phyloP scores from a whole-genome alignment of 2,329 filamentous ascomycete species.

The Diaporthe eres region DNA sequence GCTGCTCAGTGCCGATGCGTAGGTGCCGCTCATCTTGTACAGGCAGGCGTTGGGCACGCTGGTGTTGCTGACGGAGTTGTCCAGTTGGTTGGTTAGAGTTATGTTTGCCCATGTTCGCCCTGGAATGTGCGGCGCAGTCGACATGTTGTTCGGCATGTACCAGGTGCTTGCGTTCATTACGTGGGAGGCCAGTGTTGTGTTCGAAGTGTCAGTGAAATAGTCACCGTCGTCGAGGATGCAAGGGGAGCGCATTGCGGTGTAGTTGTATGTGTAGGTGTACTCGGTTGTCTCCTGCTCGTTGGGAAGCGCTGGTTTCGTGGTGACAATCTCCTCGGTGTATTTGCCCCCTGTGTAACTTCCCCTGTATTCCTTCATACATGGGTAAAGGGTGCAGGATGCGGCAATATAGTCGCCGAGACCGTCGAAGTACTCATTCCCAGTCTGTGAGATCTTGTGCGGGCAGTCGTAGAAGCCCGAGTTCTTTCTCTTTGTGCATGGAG shows the following conservation, averaged over 20 bases:
- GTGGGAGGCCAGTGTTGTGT: not conserved
- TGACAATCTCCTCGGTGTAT: conserved; percentile 38
- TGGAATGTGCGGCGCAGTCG: conserved; percentile 30
- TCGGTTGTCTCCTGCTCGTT: conserved; percentile 26
- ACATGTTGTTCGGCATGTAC: conserved; percentile 39
- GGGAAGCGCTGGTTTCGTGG: conserved; percentile 3
- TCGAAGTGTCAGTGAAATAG: conserved; percentile 8
- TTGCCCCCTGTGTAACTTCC: conserved; percentile 18
- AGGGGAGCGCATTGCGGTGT: conserved; percentile 37
- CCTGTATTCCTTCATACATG: conserved; percentile 43
- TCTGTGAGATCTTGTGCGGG: conserved; percentile 39
- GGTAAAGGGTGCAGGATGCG: conserved; percentile 41
- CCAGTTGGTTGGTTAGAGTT: conserved; percentile 2
- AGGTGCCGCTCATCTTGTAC: conserved; percentile 44
- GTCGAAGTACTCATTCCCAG: conserved; percentile 7
- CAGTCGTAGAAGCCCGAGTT: conserved; percentile 38
- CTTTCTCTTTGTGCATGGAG: conserved; percentile 41
- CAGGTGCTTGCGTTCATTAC: conserved; percentile 36
- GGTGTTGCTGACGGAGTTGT: conserved; percentile 15
- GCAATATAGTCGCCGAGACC: conserved; percentile 35
- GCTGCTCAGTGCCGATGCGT: conserved; percentile 36
- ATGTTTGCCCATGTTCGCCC: conserved; percentile 41
- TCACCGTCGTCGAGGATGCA: conserved; percentile 40
- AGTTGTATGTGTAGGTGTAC: conserved; percentile 28
- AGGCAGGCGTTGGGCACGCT: conserved; percentile 44